Conservation (phyloP, 768 basidiomycete genomes). For the Stropharia rugosoannulata region DNA sequence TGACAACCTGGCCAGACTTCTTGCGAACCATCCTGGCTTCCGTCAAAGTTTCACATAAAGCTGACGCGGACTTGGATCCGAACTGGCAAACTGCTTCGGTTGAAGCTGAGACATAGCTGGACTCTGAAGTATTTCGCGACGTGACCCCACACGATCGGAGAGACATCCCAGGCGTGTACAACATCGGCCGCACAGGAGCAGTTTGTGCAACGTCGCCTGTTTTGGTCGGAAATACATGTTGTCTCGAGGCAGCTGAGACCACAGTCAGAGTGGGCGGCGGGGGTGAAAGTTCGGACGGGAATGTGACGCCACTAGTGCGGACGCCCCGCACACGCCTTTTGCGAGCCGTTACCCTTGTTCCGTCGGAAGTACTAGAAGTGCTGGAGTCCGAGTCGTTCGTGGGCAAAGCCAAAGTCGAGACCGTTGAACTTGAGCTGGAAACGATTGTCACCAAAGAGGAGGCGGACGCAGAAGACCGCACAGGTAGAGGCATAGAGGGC, state of each 20-base stretch:
- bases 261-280: slow-evolving; percentile 34
- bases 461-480: slow-evolving; percentile 19
- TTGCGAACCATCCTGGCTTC: slow-evolving; percentile 68
- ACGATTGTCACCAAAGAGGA: slow-evolving; percentile 18
- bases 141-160: slow-evolving; percentile 24
- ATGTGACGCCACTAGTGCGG: slow-evolving; percentile 13
- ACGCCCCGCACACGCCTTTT: slow-evolving; percentile 34
- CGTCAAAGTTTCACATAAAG: slow-evolving; percentile 23
- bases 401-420: slow-evolving; percentile 19
- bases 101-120: slow-evolving; percentile 25
- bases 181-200: slow-evolving; percentile 26
- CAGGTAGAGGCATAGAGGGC: slow-evolving; percentile 18
- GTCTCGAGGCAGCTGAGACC: background rate
- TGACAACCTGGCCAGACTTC: slow-evolving; percentile 92
- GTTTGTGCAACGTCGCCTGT: slow-evolving; percentile 2
- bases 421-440: slow-evolving; percentile 11
- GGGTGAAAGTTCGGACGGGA: slow-evolving; percentile 39
- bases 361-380: slow-evolving; percentile 32
- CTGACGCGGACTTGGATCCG: slow-evolving; percentile 20
- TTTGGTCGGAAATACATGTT: slow-evolving; percentile 20
- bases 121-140: slow-evolving; percentile 27
- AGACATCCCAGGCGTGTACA: slow-evolving; percentile 41
- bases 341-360: slow-evolving; percentile 34
- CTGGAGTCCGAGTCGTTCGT: slow-evolving; percentile 35
- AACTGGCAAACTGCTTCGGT: slow-evolving; percentile 18